Base-by-base conservation (phyloP, 768 basidiomycete species). In the Mycena indigotica region DNA sequence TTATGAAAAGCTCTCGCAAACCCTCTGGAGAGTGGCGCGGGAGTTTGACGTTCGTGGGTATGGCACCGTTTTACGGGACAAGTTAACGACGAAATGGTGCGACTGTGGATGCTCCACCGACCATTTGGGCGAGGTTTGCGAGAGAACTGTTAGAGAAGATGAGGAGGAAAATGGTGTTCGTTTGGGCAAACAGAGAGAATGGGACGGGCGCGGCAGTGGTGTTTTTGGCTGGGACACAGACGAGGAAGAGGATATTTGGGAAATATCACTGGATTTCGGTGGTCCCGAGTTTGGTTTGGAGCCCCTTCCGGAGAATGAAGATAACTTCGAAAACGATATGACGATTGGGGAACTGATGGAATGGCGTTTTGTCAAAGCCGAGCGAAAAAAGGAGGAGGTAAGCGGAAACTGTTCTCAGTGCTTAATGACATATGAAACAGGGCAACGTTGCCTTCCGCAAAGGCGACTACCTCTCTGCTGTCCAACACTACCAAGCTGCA, bases 101-200 rank as follows among this genome's bases (percentile, higher is more conserved):
- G 88, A 89, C 57, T 90, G 88, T 70, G 88, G 88, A 1, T 90
- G 88, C 67, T 89, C 87, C 48, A 89, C 88, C 25, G 88, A 89
- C 67, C 87, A 89, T 65, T 73, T 90, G 13, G 85, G 87, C 1
- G 88, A 89, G 67, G 88, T 90, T 16, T 89, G 89, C 60, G 88
- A 89, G 73, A 78, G 78, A 55, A 87, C 86, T 6, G 88, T 89
- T 28, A 69, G 86, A 48, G 84, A 87, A 66, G 87, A 87, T 26
- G 88, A 88, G 64, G 82, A 84, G 62, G 84, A 84, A 55, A 80
- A 75, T 38, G 78, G 84, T 1, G 77, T 82, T 0, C 67, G 85
- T 32, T 71, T 79, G 0, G 88, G 88, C 5, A 90, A 90, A 66
- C 83, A 86, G 65, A 73, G 85, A 46, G 88, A 89, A 65, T 90